Percentiles rank a stretch among this genome's conserved stretches.
These are phyloP conservation scores for Creolimax fragrantissima DNA, from an alignment of 78 protist genomes.

Conservation along the genomic window DNA sequence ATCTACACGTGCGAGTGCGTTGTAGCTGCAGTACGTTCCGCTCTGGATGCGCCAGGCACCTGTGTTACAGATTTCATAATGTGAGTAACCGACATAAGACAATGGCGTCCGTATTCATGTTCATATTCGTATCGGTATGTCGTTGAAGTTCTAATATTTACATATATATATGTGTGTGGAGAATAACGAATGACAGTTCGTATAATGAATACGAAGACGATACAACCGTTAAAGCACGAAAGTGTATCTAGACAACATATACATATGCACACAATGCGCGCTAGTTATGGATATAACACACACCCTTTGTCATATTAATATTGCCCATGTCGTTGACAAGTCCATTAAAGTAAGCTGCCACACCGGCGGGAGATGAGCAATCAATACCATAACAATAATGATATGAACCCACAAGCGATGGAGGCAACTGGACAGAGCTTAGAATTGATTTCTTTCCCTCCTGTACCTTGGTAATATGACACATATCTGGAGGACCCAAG, in stretches of 20 bases:
- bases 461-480: slow-evolving; percentile 13
- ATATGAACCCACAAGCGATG: neutral
- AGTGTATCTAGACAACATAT: neutral
- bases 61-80: neutral
- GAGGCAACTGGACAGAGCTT: neutral
- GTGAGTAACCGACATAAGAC: too few species aligned
- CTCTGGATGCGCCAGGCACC: slow-evolving; percentile 19
- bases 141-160: neutral
- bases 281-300: too few species aligned
- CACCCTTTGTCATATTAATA: neutral
- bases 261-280: too few species aligned
- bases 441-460: neutral
- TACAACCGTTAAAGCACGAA: neutral
- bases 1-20: slow-evolving; percentile 21
- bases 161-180: neutral
- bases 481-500: slow-evolving; percentile 28
- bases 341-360: slow-evolving; percentile 24
- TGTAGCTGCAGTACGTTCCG: slow-evolving; percentile 25
- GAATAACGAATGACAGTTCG: neutral
- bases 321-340: slow-evolving; percentile 21
- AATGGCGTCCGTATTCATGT: too few species aligned
- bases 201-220: too few species aligned
- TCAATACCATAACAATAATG: slow-evolving; percentile 20
- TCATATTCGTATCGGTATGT: neutral
- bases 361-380: neutral